Evolutionary conservation across 345 rosid species (phyloP).

Genomic region (Erucastrum elatum): DNA sequence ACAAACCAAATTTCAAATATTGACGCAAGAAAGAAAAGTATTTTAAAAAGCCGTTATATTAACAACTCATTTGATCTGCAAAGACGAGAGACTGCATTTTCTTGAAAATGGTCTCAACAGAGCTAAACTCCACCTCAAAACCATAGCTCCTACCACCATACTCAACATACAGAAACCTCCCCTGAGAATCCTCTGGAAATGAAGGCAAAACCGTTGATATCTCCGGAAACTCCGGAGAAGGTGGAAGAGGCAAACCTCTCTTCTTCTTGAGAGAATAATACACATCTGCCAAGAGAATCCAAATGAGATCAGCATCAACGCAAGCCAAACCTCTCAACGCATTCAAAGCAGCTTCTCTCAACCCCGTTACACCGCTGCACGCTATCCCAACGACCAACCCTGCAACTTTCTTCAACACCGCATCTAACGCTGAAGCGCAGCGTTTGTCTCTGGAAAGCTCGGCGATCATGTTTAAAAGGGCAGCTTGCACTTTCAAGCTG

Average conservation of each 20-base stretch:
- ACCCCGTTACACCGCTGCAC: slow-evolving; percentile 64
- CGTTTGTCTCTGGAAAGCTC: slow-evolving; percentile 57
- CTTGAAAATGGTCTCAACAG: slow-evolving; percentile 60
- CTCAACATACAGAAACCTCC: slow-evolving; percentile 60
- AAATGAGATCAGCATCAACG: slow-evolving; percentile 82
- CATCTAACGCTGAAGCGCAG: slow-evolving; percentile 71
- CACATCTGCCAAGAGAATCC: slow-evolving; percentile 89
- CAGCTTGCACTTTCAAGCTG: slow-evolving; percentile 74
- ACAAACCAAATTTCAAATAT: not conserved
- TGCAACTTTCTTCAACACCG: slow-evolving; percentile 76
- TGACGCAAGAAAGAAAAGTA: not conserved
- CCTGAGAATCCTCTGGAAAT: slow-evolving; percentile 44
- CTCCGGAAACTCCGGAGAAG: slow-evolving; percentile 52
- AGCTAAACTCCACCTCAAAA: slow-evolving; percentile 59
- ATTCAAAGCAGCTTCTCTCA: slow-evolving; percentile 64
- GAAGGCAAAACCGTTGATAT: slow-evolving; percentile 55
- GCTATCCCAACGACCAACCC: slow-evolving; percentile 89
- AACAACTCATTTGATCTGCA: slow-evolving; percentile 41
- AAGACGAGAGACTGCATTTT: slow-evolving; percentile 53
- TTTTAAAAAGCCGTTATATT: slow-evolving; percentile 11
- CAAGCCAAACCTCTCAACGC: slow-evolving; percentile 75
- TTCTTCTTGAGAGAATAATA: slow-evolving; percentile 63
- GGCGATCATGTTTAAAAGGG: slow-evolving; percentile 77
- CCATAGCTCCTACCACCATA: slow-evolving; percentile 81
- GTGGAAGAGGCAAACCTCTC: slow-evolving; percentile 50